These are phyloP conservation scores for Pseudocercospora vitis DNA, from an alignment of 2,329 filamentous ascomycete genomes.

Conservation along the genomic window DNA sequence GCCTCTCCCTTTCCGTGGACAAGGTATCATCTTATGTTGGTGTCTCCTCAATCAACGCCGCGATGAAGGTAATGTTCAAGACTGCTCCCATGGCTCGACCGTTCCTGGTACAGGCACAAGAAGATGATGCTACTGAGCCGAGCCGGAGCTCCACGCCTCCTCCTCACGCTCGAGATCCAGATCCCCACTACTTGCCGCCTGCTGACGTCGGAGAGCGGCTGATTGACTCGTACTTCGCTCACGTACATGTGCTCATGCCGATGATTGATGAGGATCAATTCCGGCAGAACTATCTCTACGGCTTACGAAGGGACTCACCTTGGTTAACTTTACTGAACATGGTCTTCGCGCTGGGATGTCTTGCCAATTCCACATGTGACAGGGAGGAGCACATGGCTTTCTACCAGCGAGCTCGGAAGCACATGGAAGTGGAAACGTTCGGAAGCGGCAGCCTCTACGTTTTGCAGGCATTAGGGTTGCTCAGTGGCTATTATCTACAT, in stretches of 20 bases:
- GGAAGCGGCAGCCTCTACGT: slow-evolving; percentile 36
- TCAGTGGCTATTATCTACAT: slow-evolving; percentile 38
- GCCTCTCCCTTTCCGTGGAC: slow-evolving; percentile 35
- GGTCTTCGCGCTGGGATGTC: slow-evolving; percentile 35
- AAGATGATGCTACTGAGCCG: slow-evolving; percentile 31
- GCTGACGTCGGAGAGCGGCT: slow-evolving; percentile 33
- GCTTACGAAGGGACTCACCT: slow-evolving; percentile 32
- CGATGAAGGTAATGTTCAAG: slow-evolving; percentile 38
- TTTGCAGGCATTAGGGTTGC: slow-evolving; percentile 34
- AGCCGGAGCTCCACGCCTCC: slow-evolving; percentile 32
- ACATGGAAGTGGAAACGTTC: slow-evolving; percentile 34
- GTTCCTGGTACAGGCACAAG: slow-evolving; percentile 29
- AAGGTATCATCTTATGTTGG: slow-evolving; percentile 36
- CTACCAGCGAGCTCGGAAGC: slow-evolving; percentile 35
- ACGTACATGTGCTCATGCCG: slow-evolving; percentile 37
- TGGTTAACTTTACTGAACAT: slow-evolving; percentile 38
- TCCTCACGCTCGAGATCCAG: slow-evolving; percentile 22
- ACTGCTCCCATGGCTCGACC: slow-evolving; percentile 32
- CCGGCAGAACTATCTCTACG: slow-evolving; percentile 35
- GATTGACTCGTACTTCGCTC: slow-evolving; percentile 37
- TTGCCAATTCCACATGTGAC: slow-evolving; percentile 32
- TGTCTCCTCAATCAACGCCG: slow-evolving; percentile 37
- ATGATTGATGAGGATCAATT: slow-evolving; percentile 39
- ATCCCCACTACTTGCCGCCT: slow-evolving; percentile 30
- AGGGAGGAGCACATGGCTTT: slow-evolving; percentile 34